Conservation (phyloP, 169 alveolate genomes). For the Cryptosporidium andersoni region DNA sequence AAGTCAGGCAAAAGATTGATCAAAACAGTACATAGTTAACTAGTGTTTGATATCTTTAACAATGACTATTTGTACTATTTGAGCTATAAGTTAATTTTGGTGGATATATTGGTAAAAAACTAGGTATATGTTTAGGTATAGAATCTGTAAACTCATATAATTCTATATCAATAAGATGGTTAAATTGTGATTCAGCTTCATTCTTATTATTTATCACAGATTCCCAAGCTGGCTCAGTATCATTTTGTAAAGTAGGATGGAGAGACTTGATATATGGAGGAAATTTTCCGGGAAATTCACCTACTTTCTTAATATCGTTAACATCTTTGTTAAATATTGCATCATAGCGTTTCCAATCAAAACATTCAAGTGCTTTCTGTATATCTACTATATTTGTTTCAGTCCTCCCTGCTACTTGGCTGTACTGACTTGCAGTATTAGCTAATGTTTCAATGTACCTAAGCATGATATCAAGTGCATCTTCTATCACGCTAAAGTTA, state of each 20-base stretch:
- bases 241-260: background rate
- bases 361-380: conserved; percentile 26
- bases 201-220: background rate
- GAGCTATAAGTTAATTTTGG: conserved; percentile 46
- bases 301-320: background rate
- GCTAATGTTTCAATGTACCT: conserved; percentile 48
- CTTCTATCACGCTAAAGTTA: conserved; percentile 34
- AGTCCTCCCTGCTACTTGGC: conserved; percentile 60
- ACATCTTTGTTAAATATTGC: conserved; percentile 10
- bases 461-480: conserved; percentile 46
- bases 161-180: conserved; percentile 15
- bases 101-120: conserved; percentile 60
- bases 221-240: conserved; percentile 25
- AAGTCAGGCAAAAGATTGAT: too few relatives aligned
- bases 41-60: background rate
- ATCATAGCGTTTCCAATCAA: conserved; percentile 53
- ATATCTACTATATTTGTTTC: conserved; percentile 46
- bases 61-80: background rate
- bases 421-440: conserved; percentile 8
- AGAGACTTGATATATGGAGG: conserved; percentile 9
- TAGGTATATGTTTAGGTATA: conserved; percentile 59
- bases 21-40: too few relatives aligned
- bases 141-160: conserved; percentile 30
- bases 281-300: background rate
- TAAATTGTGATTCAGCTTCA: background rate